These are phyloP conservation scores for Pyracantha coccinea DNA, from an alignment of 331 rosid species.

Conservation along the genomic window DNA sequence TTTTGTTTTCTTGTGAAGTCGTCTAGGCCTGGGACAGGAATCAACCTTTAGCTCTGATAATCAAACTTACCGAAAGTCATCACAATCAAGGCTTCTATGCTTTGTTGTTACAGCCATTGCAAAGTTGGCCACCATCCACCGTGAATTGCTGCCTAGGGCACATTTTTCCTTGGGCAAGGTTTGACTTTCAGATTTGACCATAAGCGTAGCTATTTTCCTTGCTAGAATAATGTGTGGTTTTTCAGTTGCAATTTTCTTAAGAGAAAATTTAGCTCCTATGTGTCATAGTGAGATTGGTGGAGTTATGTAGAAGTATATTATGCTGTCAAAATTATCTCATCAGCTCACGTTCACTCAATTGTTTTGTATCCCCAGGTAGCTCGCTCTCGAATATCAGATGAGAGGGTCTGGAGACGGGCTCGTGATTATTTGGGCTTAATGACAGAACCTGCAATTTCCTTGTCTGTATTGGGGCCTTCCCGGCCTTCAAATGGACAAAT, in stretches of 20 bases:
- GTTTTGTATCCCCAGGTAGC: slow-evolving; percentile 54
- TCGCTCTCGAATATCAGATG: slow-evolving; percentile 80
- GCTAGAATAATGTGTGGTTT: neutral
- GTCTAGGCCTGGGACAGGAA: slow-evolving; percentile 71
- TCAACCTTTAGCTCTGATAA: slow-evolving; percentile 36
- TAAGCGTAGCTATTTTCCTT: neutral
- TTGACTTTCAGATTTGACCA: slow-evolving; percentile 3
- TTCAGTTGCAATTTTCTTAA: neutral
- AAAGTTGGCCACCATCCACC: slow-evolving; percentile 86
- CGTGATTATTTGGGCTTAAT: slow-evolving; percentile 83
- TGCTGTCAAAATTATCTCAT: neutral
- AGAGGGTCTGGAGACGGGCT: slow-evolving; percentile 82
- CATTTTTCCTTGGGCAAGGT: slow-evolving; percentile 96
- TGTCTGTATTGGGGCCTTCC: slow-evolving; percentile 89
- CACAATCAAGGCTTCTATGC: slow-evolving; percentile 90
- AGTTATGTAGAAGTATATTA: neutral
- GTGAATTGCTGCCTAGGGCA: slow-evolving; percentile 86
- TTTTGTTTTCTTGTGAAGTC: slow-evolving; percentile 41
- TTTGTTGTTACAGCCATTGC: slow-evolving; percentile 95
- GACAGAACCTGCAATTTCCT: slow-evolving; percentile 81
- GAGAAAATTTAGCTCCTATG: neutral
- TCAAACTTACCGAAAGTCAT: slow-evolving; percentile 60
- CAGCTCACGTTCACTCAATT: neutral
- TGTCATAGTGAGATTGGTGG: neutral
- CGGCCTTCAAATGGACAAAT: slow-evolving; percentile 39